A percentile compares a stretch with the other conserved stretches of the same genome.
These are phyloP conservation scores for Coemansia umbellata DNA, from an alignment of 192 early-diverging fungal species.

Conservation along the genomic window DNA sequence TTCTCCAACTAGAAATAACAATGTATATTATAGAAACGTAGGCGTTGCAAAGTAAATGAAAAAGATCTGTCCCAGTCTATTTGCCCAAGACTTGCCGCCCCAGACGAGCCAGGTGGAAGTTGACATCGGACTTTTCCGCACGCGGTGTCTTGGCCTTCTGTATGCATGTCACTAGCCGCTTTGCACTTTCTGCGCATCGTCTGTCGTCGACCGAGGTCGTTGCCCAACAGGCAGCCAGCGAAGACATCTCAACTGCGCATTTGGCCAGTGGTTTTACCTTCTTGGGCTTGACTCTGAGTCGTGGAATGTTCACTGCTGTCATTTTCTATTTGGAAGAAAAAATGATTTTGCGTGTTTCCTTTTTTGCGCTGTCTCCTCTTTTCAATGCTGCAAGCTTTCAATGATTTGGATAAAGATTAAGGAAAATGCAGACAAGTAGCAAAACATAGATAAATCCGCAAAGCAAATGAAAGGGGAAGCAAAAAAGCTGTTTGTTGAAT, in stretches of 20 bases:
- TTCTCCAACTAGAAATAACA: too few relatives aligned
- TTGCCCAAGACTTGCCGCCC: conserved; percentile 49
- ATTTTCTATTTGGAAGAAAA: too few relatives aligned
- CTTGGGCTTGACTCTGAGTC: conserved; percentile 34
- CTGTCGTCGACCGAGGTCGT: conserved; percentile 35
- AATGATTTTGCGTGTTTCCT: too few relatives aligned
- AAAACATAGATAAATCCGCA: too few relatives aligned
- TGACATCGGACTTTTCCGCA: conserved; percentile 29
- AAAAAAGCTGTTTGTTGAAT: too few relatives aligned
- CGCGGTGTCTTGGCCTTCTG: conserved; percentile 15
- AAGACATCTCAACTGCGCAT: conserved; percentile 51
- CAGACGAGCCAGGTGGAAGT: conserved; percentile 48
- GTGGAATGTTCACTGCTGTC: conserved; percentile 38
- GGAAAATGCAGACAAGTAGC: too few relatives aligned
- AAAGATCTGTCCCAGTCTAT: conserved; percentile 1
- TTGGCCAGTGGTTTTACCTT: conserved; percentile 25
- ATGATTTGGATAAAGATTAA: too few relatives aligned
- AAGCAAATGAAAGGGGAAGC: too few relatives aligned
- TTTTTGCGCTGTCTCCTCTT: too few relatives aligned
- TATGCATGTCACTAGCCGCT: conserved; percentile 41
- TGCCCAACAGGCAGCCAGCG: conserved; percentile 50
- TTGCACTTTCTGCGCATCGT: conserved; percentile 29
- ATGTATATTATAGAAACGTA: conserved; percentile 2
- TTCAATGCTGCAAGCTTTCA: too few relatives aligned
- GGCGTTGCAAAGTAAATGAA: not conserved